These are phyloP conservation scores for Aspergillus pseudoviridinutans DNA, from an alignment of 2,329 filamentous ascomycete species.

Conservation along the genomic window DNA sequence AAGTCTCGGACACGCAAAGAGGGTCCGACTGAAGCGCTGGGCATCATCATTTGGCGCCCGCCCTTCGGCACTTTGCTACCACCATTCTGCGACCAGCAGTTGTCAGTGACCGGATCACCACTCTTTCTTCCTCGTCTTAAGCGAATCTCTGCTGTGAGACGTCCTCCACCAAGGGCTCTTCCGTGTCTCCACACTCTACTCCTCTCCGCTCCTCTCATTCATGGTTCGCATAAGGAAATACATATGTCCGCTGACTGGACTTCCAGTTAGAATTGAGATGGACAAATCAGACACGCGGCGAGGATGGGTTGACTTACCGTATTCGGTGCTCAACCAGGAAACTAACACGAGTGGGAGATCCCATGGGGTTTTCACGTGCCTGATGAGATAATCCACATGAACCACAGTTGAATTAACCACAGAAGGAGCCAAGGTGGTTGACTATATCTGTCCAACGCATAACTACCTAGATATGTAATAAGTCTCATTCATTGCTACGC, in stretches of 20 bases:
- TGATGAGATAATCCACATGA: neutral
- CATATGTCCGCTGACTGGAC: neutral
- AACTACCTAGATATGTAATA: neutral
- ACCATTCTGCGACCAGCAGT: neutral
- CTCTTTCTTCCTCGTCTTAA: neutral
- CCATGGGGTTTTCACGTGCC: constrained; percentile 5
- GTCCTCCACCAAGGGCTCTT: constrained; percentile 1
- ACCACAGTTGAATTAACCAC: neutral
- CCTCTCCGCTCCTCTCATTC: constrained; percentile 4
- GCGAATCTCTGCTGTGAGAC: neutral
- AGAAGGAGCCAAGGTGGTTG: neutral
- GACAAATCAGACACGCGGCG: neutral
- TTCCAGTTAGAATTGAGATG: neutral
- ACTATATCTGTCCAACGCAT: neutral
- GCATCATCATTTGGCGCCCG: neutral
- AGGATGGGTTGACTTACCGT: constrained; percentile 4
- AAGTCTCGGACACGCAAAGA: neutral
- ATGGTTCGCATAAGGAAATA: neutral
- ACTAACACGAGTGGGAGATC: constrained; percentile 5
- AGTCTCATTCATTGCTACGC: neutral
- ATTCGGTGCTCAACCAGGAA: neutral
- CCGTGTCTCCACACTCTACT: constrained; percentile 2
- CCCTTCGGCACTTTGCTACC: neutral
- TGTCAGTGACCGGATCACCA: neutral
- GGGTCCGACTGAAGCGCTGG: neutral